These are phyloP conservation scores for Penicillium pancosmium DNA, from an alignment of 495 filamentous ascomycete species.

Conservation along the genomic window DNA sequence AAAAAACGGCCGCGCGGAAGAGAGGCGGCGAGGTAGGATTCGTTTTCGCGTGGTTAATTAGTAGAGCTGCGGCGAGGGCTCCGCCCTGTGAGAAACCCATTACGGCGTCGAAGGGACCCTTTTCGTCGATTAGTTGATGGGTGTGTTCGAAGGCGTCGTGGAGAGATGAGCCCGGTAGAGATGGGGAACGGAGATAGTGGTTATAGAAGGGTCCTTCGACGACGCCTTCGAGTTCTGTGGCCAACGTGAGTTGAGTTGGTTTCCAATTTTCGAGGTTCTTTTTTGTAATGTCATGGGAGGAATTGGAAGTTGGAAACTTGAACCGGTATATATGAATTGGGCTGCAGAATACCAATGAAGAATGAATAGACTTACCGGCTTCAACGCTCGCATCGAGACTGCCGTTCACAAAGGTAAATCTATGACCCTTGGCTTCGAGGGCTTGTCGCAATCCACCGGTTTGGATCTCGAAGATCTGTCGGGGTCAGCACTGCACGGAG, in stretches of 20 bases:
- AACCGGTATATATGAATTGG: too few relatives aligned
- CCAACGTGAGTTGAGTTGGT: too few relatives aligned
- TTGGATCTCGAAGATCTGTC: constrained; percentile 47
- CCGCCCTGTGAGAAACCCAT: constrained; percentile 52
- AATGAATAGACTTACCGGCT: constrained; percentile 25
- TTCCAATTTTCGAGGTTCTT: too few relatives aligned
- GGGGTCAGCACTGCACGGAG: constrained; percentile 11
- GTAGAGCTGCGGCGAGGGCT: constrained; percentile 37
- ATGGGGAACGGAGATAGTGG: constrained; percentile 34
- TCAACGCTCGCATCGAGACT: constrained; percentile 29
- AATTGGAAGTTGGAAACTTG: too few relatives aligned
- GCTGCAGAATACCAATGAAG: too few relatives aligned
- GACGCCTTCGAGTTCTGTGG: constrained; percentile 38
- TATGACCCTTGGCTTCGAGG: constrained; percentile 37
- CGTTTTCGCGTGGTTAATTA: constrained; percentile 38
- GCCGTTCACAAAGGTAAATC: constrained; percentile 41
- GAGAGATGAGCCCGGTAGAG: constrained; percentile 30
- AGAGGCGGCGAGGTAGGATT: constrained; percentile 29
- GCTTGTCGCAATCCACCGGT: constrained; percentile 37
- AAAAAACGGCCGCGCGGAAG: constrained; percentile 47
- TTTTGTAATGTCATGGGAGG: too few relatives aligned
- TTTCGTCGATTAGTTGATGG: constrained; percentile 29
- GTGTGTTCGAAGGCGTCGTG: constrained; percentile 37
- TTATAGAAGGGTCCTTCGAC: constrained; percentile 43
- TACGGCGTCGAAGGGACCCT: constrained; percentile 51